Evolutionary conservation across 495 filamentous ascomycete species (phyloP).

Genomic region (Bacidia rubella): DNA sequence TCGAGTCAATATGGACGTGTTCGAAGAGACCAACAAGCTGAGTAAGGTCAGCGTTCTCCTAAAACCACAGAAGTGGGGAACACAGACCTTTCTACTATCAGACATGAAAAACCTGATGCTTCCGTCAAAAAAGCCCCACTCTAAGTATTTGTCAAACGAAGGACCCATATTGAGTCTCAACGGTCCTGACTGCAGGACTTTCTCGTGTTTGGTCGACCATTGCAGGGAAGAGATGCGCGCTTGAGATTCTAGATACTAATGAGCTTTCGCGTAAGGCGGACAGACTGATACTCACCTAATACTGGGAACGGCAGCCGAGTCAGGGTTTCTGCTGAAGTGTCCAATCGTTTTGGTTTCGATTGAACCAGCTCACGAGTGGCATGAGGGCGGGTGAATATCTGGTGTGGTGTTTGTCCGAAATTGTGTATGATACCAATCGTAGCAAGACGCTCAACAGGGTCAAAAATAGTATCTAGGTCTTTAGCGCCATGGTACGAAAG

Average conservation of each 20-base stretch:
- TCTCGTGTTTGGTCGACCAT: conserved; percentile 67
- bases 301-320: conserved; percentile 72
- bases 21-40: conserved; percentile 70
- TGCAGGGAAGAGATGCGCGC: conserved; percentile 69
- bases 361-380: conserved; percentile 51
- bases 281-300: conserved; percentile 33
- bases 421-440: conserved; percentile 96
- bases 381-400: conserved; percentile 77
- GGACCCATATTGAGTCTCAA: conserved; percentile 81
- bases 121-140: conserved; percentile 93
- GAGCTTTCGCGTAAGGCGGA: not conserved
- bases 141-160: conserved; percentile 74
- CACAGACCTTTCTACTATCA: conserved; percentile 51
- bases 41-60: conserved; percentile 8
- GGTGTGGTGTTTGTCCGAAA: conserved; percentile 93
- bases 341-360: conserved; percentile 52
- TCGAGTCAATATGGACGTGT: conserved; percentile 78
- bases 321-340: conserved; percentile 62
- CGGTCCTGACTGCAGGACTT: conserved; percentile 68
- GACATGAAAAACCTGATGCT: conserved; percentile 78
- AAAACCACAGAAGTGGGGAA: not conserved
- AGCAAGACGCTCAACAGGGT: conserved; percentile 68
- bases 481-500: conserved; percentile 88
- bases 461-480: conserved; percentile 81
- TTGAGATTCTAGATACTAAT: conserved; percentile 43